These are phyloP conservation scores for Penicillium olsonii DNA, from an alignment of 2,329 filamentous ascomycete species.

Conservation along the genomic window DNA sequence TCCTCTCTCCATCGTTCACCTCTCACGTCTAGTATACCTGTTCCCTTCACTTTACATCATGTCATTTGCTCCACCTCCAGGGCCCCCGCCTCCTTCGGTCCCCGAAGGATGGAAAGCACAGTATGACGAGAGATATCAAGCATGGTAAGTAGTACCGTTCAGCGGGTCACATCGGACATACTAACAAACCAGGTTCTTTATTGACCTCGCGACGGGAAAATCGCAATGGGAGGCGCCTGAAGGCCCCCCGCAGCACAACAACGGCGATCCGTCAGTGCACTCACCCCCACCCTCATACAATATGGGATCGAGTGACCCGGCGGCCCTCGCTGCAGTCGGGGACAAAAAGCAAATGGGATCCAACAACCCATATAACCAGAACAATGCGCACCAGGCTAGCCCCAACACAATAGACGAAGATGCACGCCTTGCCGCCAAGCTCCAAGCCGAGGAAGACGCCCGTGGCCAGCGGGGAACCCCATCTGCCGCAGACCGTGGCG, in stretches of 20 bases:
- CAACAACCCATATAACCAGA: conserved; percentile 71
- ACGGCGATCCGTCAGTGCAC: conserved; percentile 43
- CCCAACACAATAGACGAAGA: conserved; percentile 60
- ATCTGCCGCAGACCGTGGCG: conserved; percentile 30
- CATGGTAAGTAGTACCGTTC: conserved; percentile 60
- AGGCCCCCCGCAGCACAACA: conserved; percentile 56
- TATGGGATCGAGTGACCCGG: conserved; percentile 48
- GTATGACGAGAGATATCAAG: conserved; percentile 84
- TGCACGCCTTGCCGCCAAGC: conserved; percentile 69
- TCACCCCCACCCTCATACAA: conserved; percentile 60
- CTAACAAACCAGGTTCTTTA: conserved; percentile 70
- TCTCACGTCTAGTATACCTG: not conserved
- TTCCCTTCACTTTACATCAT: conserved; percentile 18
- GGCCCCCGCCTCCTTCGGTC: conserved; percentile 60
- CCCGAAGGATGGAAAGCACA: conserved; percentile 83
- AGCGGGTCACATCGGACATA: not conserved
- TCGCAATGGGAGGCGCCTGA: conserved; percentile 90
- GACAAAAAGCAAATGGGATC: conserved; percentile 55
- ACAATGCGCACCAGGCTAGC: not conserved
- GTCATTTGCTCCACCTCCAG: conserved; percentile 46
- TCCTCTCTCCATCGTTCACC: not conserved
- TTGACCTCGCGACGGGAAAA: conserved; percentile 82
- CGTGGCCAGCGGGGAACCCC: conserved; percentile 43
- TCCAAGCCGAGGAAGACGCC: conserved; percentile 83
- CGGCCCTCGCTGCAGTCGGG: conserved; percentile 34